A percentile compares a stretch with the other conserved stretches of the same genome.
Evolutionary conservation across 495 filamentous ascomycete species (phyloP).

Genomic region (Oidiodendron maius): DNA sequence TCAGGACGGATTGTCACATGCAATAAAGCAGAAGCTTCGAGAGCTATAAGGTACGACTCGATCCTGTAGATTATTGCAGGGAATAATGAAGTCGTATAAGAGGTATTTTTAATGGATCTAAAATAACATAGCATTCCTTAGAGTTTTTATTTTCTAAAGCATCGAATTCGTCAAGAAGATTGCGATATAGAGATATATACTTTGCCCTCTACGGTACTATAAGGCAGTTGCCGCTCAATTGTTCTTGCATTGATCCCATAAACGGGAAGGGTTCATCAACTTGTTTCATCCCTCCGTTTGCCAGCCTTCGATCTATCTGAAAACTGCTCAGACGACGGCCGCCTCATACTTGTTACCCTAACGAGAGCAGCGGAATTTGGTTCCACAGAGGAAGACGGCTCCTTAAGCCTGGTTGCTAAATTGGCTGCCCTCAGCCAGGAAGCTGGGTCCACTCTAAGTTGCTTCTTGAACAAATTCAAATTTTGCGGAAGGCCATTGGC

Average conservation of each 20-base stretch:
- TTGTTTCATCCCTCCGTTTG: too few species aligned
- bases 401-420: neutral
- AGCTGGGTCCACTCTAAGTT: neutral
- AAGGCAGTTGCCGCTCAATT: too few species aligned
- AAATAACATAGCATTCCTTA: slow-evolving; percentile 39
- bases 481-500: neutral
- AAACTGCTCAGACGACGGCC: neutral
- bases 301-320: too few species aligned
- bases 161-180: slow-evolving; percentile 79
- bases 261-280: too few species aligned
- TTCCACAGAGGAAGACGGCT: neutral
- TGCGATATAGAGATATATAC: slow-evolving; percentile 71
- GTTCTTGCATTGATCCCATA: too few species aligned
- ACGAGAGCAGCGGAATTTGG: neutral
- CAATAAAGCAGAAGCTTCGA: slow-evolving; percentile 61
- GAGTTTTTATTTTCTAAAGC: slow-evolving; percentile 32
- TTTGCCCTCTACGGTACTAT: too few species aligned
- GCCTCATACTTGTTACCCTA: neutral
- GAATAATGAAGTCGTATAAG: slow-evolving; percentile 68
- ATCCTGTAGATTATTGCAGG: slow-evolving; percentile 80
- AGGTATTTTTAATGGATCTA: slow-evolving; percentile 61
- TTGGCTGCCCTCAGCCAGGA: neutral
- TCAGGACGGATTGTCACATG: slow-evolving; percentile 54
- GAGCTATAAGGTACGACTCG: slow-evolving; percentile 74
- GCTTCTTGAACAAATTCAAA: neutral